These are phyloP conservation scores for Berkeleyomyces rouxiae DNA, from an alignment of 2,329 filamentous ascomycete genomes.

Conservation along the genomic window DNA sequence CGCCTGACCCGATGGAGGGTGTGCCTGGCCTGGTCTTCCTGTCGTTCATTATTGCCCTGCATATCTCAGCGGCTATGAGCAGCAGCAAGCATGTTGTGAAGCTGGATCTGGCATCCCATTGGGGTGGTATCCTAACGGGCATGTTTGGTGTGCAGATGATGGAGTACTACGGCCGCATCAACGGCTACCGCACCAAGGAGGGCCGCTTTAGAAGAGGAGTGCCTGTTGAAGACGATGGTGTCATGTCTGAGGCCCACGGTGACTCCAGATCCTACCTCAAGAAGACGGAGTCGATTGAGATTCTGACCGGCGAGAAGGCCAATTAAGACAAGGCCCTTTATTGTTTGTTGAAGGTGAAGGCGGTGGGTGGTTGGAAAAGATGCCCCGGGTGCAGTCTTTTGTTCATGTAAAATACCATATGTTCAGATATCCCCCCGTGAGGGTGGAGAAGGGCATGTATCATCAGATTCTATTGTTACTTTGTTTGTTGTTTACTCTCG, in stretches of 20 bases:
- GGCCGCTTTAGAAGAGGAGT: slow-evolving; percentile 9
- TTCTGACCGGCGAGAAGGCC: slow-evolving; percentile 12
- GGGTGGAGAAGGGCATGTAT: not conserved
- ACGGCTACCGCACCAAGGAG: slow-evolving; percentile 9
- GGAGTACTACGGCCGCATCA: slow-evolving; percentile 14
- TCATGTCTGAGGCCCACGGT: not conserved
- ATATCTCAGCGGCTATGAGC: slow-evolving; percentile 31
- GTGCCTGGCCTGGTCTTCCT: slow-evolving; percentile 39
- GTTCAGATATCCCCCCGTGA: not conserved
- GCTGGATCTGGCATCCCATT: slow-evolving; percentile 36
- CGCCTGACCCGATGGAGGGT: slow-evolving; percentile 34
- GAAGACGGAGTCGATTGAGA: slow-evolving; percentile 13
- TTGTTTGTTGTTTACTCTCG: not conserved
- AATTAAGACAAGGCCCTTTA: not conserved
- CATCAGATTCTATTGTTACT: not conserved
- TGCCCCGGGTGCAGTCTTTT: not conserved
- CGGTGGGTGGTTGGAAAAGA: not conserved
- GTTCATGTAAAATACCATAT: not conserved
- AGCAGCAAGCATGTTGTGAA: slow-evolving; percentile 29
- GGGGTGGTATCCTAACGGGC: slow-evolving; percentile 35
- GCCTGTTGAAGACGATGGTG: not conserved
- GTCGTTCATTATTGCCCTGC: slow-evolving; percentile 32
- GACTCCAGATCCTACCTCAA: not conserved
- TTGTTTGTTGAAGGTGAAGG: not conserved
- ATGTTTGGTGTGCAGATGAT: slow-evolving; percentile 25